These are phyloP conservation scores for Fusarium mundagurra DNA, from an alignment of 2,329 filamentous ascomycete genomes.

Conservation along the genomic window DNA sequence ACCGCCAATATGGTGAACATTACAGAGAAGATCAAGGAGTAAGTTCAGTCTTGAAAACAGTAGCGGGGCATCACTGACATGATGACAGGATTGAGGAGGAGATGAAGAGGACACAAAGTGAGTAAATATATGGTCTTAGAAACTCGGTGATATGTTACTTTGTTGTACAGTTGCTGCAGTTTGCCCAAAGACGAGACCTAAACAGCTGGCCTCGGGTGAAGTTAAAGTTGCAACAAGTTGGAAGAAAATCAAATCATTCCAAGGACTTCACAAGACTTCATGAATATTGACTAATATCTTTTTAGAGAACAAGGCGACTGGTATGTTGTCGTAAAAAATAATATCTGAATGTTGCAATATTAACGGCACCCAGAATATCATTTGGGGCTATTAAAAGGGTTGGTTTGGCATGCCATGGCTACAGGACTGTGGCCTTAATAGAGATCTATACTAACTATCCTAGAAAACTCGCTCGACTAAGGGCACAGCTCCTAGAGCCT, in stretches of 20 bases:
- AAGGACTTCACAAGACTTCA: neutral
- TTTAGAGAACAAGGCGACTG: conserved; percentile 97
- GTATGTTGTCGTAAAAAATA: conserved; percentile 62
- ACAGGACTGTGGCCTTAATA: too few species aligned
- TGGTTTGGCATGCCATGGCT: conserved; percentile 40
- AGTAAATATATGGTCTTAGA: conserved; percentile 43
- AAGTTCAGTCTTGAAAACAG: conserved; percentile 46
- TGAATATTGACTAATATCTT: conserved; percentile 7
- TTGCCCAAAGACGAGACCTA: neutral
- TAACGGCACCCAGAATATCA: conserved; percentile 80
- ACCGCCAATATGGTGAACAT: conserved; percentile 90
- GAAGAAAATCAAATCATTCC: neutral
- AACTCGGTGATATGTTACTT: neutral
- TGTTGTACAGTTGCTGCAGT: neutral
- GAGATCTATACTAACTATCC: neutral
- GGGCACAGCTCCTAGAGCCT: conserved; percentile 94
- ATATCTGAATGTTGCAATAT: neutral
- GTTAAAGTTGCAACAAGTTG: neutral
- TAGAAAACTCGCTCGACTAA: conserved; percentile 94
- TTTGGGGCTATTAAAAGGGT: conserved; percentile 97
- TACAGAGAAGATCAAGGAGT: conserved; percentile 99
- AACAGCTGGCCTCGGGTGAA: neutral
- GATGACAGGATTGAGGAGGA: conserved; percentile 94
- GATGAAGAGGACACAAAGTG: conserved; percentile 99
- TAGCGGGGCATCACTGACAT: conserved; percentile 37